Conservation (phyloP, 1,284 basidiomycete species). For the Pisolithus thermaeus region DNA sequence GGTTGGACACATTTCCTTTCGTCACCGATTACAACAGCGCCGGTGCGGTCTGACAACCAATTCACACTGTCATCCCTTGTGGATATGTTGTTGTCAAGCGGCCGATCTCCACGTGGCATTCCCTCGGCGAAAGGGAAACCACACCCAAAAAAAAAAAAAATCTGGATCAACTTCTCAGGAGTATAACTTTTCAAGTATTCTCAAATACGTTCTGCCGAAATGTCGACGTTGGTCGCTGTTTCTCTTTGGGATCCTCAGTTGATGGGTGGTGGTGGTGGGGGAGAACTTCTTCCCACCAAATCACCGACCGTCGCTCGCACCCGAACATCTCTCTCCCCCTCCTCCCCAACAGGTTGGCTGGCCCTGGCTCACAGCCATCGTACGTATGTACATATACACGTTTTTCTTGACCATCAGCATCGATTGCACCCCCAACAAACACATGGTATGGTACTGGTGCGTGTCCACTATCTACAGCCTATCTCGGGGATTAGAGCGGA, state of each 20-base stretch:
- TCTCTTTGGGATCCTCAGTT: neutral
- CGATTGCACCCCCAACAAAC: neutral
- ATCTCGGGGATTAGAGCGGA: neutral
- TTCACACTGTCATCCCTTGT: constrained; percentile 25
- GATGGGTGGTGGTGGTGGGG: neutral
- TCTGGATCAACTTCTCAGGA: constrained; percentile 1
- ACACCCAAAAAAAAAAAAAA: no score
- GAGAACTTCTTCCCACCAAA: no score
- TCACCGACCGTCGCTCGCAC: neutral
- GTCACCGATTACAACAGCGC: constrained; percentile 19
- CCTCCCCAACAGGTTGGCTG: no score
- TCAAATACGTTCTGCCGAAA: neutral
- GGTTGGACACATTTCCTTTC: constrained; percentile 20
- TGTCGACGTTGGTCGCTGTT: neutral
- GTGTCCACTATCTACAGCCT: no score
- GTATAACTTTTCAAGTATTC: neutral
- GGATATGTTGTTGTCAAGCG: constrained; percentile 15
- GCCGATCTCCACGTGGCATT: constrained; percentile 19
- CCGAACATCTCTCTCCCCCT: neutral
- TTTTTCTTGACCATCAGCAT: neutral
- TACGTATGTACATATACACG: neutral
- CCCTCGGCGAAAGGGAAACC: neutral
- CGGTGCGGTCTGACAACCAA: constrained; percentile 11
- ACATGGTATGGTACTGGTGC: no score
- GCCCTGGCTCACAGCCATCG: neutral